phyloP scores from a whole-genome alignment of 2,329 filamentous ascomycete species.

The Diaporthe citrichinensis region DNA sequence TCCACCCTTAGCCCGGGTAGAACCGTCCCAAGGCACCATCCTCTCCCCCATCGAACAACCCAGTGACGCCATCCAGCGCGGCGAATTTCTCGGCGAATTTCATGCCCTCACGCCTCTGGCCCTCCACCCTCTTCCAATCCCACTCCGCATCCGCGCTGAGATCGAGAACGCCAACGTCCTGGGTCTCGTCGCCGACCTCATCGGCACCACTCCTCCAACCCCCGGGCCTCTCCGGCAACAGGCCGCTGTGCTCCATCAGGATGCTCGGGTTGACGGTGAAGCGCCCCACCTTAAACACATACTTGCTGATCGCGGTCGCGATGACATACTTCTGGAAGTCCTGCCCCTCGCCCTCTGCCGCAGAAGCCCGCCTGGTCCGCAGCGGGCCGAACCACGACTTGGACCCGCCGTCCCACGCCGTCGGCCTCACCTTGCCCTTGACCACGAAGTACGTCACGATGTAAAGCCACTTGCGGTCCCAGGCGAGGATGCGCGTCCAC shows the following conservation, averaged over 20 bases:
- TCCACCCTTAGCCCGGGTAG: constrained; percentile 37
- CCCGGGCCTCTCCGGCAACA: constrained; percentile 81
- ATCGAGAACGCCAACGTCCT: constrained; percentile 48
- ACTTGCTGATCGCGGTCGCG: constrained; percentile 82
- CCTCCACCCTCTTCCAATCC: constrained; percentile 73
- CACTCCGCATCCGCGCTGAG: constrained; percentile 58
- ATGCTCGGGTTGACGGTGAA: constrained; percentile 88
- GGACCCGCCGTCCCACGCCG: constrained; percentile 65
- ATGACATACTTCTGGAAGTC: constrained; percentile 75
- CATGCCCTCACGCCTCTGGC: constrained; percentile 68
- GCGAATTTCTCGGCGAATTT: constrained; percentile 69
- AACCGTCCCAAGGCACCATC: constrained; percentile 67
- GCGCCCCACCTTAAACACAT: constrained; percentile 85
- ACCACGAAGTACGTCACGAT: constrained; percentile 81
- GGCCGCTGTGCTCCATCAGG: constrained; percentile 77
- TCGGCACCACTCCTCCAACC: constrained; percentile 69
- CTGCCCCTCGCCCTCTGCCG: constrained; percentile 53
- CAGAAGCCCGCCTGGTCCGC: constrained; percentile 53
- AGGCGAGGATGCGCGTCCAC: constrained; percentile 78
- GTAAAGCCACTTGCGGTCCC: constrained; percentile 89
- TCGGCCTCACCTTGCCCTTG: constrained; percentile 69
- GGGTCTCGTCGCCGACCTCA: constrained; percentile 54
- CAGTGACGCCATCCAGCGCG: constrained; percentile 67
- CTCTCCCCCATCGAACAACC: constrained; percentile 67
- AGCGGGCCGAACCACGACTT: constrained; percentile 52